These are phyloP conservation scores for Suillus discolor DNA, from an alignment of 768 basidiomycete species.

Conservation along the genomic window DNA sequence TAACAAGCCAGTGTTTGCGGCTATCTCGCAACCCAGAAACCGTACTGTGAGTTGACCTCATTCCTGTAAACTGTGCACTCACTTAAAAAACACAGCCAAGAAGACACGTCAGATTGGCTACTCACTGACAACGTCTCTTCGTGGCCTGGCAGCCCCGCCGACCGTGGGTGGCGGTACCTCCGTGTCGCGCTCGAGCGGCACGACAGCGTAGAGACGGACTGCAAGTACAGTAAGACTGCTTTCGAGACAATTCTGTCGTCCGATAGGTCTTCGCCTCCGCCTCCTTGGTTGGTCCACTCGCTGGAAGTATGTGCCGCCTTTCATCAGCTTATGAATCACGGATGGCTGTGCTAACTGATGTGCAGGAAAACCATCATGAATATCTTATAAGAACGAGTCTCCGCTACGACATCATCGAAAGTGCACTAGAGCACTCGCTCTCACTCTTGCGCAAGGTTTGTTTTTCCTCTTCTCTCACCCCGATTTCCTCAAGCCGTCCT, in stretches of 20 bases:
- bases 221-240: slow-evolving; percentile 73
- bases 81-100: slow-evolving; percentile 48
- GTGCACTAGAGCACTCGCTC: slow-evolving; percentile 74
- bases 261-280: slow-evolving; percentile 63
- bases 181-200: slow-evolving; percentile 78
- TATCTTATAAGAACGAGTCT: slow-evolving; percentile 80
- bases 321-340: slow-evolving; percentile 1
- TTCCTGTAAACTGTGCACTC: slow-evolving; percentile 6
- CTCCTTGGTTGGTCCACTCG: slow-evolving; percentile 80
- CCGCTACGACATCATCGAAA: slow-evolving; percentile 76
- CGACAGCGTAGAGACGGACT: slow-evolving; percentile 71
- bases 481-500: slow-evolving; percentile 10
- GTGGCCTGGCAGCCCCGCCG: slow-evolving; percentile 80
- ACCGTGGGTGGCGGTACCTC: slow-evolving; percentile 88
- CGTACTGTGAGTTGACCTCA: slow-evolving; percentile 48
- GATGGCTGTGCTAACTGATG: slow-evolving; percentile 4
- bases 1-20: slow-evolving; percentile 79
- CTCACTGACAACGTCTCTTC: slow-evolving; percentile 77
- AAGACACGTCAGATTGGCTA: slow-evolving; percentile 81
- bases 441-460: slow-evolving; percentile 74
- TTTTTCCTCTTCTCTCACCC: slow-evolving; percentile 17
- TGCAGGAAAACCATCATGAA: slow-evolving; percentile 74
- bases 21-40: slow-evolving; percentile 65
- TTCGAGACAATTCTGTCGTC: slow-evolving; percentile 75
- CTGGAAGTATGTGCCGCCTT: slow-evolving; percentile 56